Evolutionary conservation across 2,329 filamentous ascomycete genomes (phyloP).

Genomic region (Ceratocystis ficicola): DNA sequence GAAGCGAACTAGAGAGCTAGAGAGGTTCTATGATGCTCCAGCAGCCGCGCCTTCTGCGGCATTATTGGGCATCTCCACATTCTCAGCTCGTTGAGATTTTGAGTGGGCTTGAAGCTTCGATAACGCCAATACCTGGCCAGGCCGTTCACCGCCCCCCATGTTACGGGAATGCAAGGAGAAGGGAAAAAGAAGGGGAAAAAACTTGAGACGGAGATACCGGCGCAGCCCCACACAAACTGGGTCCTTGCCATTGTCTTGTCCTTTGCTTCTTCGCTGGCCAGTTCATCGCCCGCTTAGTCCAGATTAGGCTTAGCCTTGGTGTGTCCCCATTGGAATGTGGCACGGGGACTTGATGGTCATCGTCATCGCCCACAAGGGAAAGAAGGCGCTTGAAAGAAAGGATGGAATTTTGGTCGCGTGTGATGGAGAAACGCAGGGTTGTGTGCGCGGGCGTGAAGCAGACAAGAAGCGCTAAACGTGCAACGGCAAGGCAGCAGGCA

Average conservation of each 20-base stretch:
- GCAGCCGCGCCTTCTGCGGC: background rate
- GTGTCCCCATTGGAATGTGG: background rate
- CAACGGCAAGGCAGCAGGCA: background rate
- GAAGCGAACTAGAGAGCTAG: background rate
- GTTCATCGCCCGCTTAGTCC: conserved; percentile 1
- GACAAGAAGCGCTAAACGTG: background rate
- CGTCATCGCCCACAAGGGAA: background rate
- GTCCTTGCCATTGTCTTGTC: background rate
- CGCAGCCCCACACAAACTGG: background rate
- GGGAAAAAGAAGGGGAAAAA: background rate
- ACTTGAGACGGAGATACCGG: conserved; percentile 6
- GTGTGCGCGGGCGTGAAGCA: background rate
- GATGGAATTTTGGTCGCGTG: background rate
- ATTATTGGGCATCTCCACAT: background rate
- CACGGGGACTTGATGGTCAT: background rate
- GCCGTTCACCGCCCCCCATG: background rate
- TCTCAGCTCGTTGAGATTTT: background rate
- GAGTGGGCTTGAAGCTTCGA: background rate
- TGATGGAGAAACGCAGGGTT: background rate
- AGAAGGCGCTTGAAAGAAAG: background rate
- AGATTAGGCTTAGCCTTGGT: background rate
- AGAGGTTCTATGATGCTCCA: background rate
- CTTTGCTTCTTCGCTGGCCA: background rate
- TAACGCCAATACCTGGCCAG: background rate
- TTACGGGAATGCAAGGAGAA: background rate